Base-by-base conservation (phyloP, 1,284 basidiomycete species). In the Ceratobasidium papillatum region DNA sequence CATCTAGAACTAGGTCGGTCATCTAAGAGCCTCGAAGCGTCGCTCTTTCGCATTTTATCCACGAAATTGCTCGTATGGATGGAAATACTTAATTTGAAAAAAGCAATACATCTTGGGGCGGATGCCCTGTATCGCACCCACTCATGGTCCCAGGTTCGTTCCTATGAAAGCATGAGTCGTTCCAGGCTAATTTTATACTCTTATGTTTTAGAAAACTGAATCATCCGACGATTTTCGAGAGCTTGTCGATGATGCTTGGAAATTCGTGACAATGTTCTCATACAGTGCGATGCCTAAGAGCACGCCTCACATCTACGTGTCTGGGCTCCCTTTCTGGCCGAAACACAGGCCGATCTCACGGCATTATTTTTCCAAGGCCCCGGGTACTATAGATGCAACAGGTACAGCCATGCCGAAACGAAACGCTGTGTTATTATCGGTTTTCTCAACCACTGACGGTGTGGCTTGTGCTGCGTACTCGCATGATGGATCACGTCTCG, bases 231-330 rank as follows among this genome's bases (percentile, higher is more conserved):
- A 3, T 12, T 12, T 56, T 14, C 17, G 14, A 27, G 9, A 1
- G 17, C 27, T 68, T 1, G 49, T 25, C 19, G 22, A 38, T 5
- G 65, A 68, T 19, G 52, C 52, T 3, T 27, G 34, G 22, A 14
- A n/a, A 1, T 68, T 68, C 25, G 38, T 68, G 12, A 41, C 34
- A 17, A 17, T n/a, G 11, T 68, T 54, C 30, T 49, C 49, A 27
- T n/a, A 4, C 3, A 41, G 34, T 38, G 7, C 64, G 3, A 11
- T 25, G n/a, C 38, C 49, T 12, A 9, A 30, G 2, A 56, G 65
- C 38, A 63, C 61, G 5, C 61, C 61, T 12, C 61, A 63, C 25
- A 63, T 63, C 3, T 62, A 62, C 25, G 36, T 62, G 3, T 62
- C 59, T 5, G n/a, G 22, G 59, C 59, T 62, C 4, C 36, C 36